Evolutionary conservation across 2,329 filamentous ascomycete genomes (phyloP).

Genomic region (Stachybotrys echinatus): DNA sequence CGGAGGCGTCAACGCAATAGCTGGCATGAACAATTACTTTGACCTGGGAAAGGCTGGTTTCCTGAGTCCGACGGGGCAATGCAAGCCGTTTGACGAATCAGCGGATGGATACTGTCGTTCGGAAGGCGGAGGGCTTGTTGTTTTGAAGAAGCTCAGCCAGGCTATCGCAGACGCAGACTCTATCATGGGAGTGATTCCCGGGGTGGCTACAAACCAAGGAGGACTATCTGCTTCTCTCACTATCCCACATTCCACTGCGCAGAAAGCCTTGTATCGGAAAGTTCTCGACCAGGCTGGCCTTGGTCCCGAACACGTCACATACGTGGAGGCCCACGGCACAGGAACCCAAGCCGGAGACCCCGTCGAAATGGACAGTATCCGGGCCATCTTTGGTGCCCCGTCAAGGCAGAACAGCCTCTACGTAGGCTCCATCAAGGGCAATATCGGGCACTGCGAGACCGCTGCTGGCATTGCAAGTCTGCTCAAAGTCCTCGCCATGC

Average conservation of each 20-base stretch:
- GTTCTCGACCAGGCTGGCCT: constrained; percentile 7
- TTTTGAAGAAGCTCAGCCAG: constrained; percentile 42
- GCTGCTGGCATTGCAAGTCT: constrained; percentile 21
- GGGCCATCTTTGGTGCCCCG: constrained; percentile 7
- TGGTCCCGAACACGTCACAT: constrained; percentile 9
- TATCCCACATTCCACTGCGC: constrained; percentile 16
- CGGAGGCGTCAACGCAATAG: constrained; percentile 34
- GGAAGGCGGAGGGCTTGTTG: constrained; percentile 38
- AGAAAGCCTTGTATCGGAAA: constrained; percentile 21
- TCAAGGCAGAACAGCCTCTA: constrained; percentile 4
- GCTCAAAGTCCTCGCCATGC: constrained; percentile 26
- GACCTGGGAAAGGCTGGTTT: constrained; percentile 14
- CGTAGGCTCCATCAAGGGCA: constrained; percentile 25
- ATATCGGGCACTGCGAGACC: constrained; percentile 21
- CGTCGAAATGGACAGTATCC: constrained; percentile 25
- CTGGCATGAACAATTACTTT: constrained; percentile 13
- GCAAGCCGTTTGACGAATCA: constrained; percentile 17
- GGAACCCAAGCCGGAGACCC: constrained; percentile 43
- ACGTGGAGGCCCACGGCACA: constrained; percentile 42
- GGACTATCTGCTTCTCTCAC: constrained; percentile 19
- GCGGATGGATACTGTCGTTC: constrained; percentile 45
- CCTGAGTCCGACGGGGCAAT: constrained; percentile 19
- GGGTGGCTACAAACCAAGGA: constrained; percentile 28
- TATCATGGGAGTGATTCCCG: constrained; percentile 36
- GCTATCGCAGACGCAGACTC: constrained; percentile 45